Evolutionary conservation across 2,329 filamentous ascomycete genomes (phyloP).

Genomic region (Monosporascus sp.): DNA sequence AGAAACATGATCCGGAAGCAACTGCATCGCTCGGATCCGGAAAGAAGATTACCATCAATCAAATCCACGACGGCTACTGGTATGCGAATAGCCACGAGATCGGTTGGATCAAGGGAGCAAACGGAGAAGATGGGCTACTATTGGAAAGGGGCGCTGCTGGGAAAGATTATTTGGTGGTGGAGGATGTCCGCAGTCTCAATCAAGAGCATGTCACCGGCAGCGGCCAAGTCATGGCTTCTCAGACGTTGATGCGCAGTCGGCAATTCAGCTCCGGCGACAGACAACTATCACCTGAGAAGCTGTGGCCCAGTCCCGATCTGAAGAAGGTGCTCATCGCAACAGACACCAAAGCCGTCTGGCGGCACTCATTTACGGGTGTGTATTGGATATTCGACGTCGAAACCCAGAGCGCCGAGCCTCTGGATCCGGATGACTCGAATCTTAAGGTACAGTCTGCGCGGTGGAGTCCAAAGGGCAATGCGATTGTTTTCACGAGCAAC

Average conservation of each 20-base stretch:
- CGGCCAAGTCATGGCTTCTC: conserved; percentile 42
- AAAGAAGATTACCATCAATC: conserved; percentile 68
- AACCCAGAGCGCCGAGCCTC: conserved; percentile 68
- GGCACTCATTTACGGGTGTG: conserved; percentile 78
- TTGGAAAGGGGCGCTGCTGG: conserved; percentile 63
- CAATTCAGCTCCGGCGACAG: conserved; percentile 57
- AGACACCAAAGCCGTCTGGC: conserved; percentile 70
- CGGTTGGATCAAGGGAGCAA: conserved; percentile 70
- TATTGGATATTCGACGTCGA: conserved; percentile 94
- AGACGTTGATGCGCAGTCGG: conserved; percentile 68
- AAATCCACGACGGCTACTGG: conserved; percentile 65
- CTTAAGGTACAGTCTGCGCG: conserved; percentile 75
- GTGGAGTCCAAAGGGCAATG: conserved; percentile 85
- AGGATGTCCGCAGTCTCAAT: conserved; percentile 68
- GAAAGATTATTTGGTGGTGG: conserved; percentile 76
- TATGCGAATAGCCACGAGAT: conserved; percentile 59
- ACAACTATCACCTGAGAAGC: conserved; percentile 52
- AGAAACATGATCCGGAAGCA: conserved; percentile 62
- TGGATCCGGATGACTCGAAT: conserved; percentile 64
- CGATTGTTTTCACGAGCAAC: conserved; percentile 80
- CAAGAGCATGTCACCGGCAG: conserved; percentile 33
- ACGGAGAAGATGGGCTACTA: conserved; percentile 78
- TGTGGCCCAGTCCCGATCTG: conserved; percentile 76
- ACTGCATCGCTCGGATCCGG: conserved; percentile 57
- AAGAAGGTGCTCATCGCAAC: conserved; percentile 82